Percentiles rank a stretch among this genome's conserved stretches.
Evolutionary conservation across 169 alveolate species (phyloP).

Genomic region (Plasmodium knowlesi): DNA sequence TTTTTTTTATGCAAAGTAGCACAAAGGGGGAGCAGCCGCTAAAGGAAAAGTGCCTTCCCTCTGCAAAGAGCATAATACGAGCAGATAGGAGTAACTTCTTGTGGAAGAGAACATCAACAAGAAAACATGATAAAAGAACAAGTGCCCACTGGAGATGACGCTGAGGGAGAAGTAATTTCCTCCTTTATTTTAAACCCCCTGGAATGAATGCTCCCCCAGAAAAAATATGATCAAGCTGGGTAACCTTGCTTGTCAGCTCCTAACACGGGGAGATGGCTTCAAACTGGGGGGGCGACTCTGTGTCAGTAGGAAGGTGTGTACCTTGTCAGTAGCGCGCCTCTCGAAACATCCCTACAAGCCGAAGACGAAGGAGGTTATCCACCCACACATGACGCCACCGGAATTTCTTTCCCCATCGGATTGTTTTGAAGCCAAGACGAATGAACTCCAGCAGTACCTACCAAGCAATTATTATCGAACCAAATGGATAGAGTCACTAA

Average conservation of each 20-base stretch:
- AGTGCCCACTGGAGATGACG: neutral
- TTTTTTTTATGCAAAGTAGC: neutral
- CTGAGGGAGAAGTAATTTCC: neutral
- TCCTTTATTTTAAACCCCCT: neutral
- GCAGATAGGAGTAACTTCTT: neutral
- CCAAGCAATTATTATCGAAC: slow-evolving; percentile 59
- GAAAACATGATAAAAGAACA: neutral
- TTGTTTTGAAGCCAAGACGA: slow-evolving; percentile 54
- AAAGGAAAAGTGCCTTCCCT: neutral
- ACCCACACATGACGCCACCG: slow-evolving; percentile 76
- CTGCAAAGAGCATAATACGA: neutral
- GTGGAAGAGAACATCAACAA: neutral
- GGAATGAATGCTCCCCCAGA: neutral
- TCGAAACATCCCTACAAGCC: slow-evolving; percentile 81
- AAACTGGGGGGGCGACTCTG: neutral
- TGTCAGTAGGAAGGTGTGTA: slow-evolving; percentile 4
- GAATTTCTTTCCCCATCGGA: slow-evolving; percentile 38
- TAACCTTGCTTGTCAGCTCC: neutral
- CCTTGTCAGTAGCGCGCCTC: slow-evolving; percentile 17
- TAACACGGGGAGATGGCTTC: neutral
- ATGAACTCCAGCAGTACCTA: slow-evolving; percentile 26
- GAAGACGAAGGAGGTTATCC: slow-evolving; percentile 79
- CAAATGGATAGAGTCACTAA: slow-evolving; percentile 70
- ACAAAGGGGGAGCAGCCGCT: neutral
- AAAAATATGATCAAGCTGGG: slow-evolving; percentile 2